Percentiles rank a stretch among this genome's conserved stretches.
Conservation (phyloP, 2,329 filamentous ascomycete genomes). For the Didymella pinodella region DNA sequence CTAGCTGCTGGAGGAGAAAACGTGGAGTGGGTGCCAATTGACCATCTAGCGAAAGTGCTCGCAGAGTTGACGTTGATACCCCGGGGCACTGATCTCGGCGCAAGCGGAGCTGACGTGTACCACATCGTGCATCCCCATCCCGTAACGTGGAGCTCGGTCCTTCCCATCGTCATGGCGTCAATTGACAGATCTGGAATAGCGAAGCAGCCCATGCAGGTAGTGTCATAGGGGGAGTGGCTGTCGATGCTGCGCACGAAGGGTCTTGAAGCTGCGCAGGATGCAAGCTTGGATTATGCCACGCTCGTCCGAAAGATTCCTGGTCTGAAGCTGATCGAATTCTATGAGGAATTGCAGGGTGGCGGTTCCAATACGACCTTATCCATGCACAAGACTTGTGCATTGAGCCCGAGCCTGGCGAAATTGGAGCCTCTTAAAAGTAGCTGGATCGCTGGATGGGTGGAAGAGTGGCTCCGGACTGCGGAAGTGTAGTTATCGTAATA, state of each 20-base stretch:
- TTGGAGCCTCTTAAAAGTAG: background rate
- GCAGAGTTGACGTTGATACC: background rate
- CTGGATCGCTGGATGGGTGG: background rate
- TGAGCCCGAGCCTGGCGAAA: background rate
- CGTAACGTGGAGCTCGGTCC: background rate
- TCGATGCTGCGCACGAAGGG: background rate
- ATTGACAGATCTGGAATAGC: background rate
- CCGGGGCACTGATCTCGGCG: background rate
- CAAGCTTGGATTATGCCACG: background rate
- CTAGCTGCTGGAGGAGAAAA: background rate
- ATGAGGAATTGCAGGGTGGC: background rate
- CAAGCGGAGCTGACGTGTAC: background rate
- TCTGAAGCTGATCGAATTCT: background rate
- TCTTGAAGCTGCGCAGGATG: background rate
- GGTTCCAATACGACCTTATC: background rate
- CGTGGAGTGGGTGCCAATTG: background rate
- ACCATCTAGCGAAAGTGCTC: background rate
- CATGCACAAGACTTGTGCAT: background rate
- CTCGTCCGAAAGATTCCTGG: background rate
- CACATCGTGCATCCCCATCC: background rate
- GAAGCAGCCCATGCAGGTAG: background rate
- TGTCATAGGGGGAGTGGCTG: background rate
- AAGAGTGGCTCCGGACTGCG: background rate
- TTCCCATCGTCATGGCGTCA: background rate
- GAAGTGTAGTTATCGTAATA: background rate